Base-by-base conservation (phyloP, 75 land plant genomes). In the Larix kaempferi region DNA sequence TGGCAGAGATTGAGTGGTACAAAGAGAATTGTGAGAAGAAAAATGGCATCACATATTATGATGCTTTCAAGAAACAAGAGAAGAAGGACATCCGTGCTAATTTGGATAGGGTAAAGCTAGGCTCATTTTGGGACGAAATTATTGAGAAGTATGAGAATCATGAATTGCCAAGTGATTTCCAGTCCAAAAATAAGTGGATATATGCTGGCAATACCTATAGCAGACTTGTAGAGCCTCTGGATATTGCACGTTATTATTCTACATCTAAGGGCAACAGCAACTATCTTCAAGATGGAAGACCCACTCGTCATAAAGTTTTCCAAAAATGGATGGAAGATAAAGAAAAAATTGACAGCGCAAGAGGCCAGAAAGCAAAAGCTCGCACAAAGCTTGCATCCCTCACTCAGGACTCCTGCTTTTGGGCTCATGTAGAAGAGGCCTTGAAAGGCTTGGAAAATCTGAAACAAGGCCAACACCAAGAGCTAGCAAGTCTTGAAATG, bases 141-240 rank as follows among this genome's bases (percentile, higher is more conserved):
- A 22, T 78, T 39, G 79, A 78, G 12, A 66, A 11, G 78, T 75
- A 21, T 3, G 6, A 25, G n/a, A 78, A 74, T 0, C 35, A 26
- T 74, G 56, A 22, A 11, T 26, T 78, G 52, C 79, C 79, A 21
- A 29, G 35, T 23, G 77, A 71, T 39, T 78, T 78, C 27, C 76
- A 75, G 11, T 39, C 25, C 19, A 22, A 55, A 29, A 78, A 74
- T 25, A 78, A 78, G 25, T 78, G 79, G 79, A 54, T 78, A 13
- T 22, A 78, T 74, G 41, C 79, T 17, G 78, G 79, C 4, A 76
- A 6, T 54, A 23, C 78, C 0, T 78, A 73, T 27, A 37, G 79
- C 8, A 39, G 27, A 21, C 74, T 78, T 39, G 79, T 78, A 22
- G 79, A 78, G 56, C 79, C 78, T 2, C 14, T 78, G 54, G 79